phyloP scores from a whole-genome alignment of 2,329 filamentous ascomycete genomes.

The Aspergillus transmontanensis region DNA sequence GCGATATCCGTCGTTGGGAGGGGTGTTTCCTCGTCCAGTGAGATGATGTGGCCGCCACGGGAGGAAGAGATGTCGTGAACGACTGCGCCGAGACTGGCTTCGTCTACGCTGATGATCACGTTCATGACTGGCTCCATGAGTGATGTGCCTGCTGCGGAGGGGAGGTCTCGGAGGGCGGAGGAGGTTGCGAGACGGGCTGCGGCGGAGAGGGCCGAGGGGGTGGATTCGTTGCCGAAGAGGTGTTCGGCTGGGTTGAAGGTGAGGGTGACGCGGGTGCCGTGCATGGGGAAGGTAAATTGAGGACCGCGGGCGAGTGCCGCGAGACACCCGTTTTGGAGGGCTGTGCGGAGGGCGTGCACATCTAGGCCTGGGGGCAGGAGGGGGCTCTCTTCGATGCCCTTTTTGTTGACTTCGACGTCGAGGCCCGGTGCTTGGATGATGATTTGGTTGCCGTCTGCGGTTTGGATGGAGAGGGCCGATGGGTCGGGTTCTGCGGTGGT shows the following conservation, averaged over 20 bases:
- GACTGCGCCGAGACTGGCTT: constrained; percentile 76
- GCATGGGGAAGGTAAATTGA: constrained; percentile 75
- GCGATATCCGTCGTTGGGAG: constrained; percentile 31
- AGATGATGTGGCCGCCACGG: constrained; percentile 72
- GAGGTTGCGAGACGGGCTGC: constrained; percentile 70
- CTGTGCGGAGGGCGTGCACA: constrained; percentile 50
- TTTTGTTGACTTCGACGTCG: constrained; percentile 37
- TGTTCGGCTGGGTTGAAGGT: constrained; percentile 67
- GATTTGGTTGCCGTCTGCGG: constrained; percentile 71
- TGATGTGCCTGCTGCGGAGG: constrained; percentile 54
- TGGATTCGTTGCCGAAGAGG: constrained; percentile 67
- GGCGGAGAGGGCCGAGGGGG: constrained; percentile 67
- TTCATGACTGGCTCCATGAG: constrained; percentile 95
- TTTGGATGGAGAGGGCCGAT: constrained; percentile 40
- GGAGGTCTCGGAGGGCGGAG: constrained; percentile 64
- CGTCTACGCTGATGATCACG: constrained; percentile 82
- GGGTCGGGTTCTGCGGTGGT: constrained; percentile 17
- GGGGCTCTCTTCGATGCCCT: constrained; percentile 47
- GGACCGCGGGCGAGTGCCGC: constrained; percentile 86
- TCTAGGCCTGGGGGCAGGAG: constrained; percentile 58
- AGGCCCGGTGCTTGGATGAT: constrained; percentile 58
- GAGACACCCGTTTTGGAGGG: constrained; percentile 75
- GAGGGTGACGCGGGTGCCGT: constrained; percentile 72
- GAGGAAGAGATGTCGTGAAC: constrained; percentile 78
- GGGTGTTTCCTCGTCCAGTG: constrained; percentile 60